Evolutionary conservation across 1,284 basidiomycete genomes (phyloP).

Genomic region (Sanghuangporus baumii): DNA sequence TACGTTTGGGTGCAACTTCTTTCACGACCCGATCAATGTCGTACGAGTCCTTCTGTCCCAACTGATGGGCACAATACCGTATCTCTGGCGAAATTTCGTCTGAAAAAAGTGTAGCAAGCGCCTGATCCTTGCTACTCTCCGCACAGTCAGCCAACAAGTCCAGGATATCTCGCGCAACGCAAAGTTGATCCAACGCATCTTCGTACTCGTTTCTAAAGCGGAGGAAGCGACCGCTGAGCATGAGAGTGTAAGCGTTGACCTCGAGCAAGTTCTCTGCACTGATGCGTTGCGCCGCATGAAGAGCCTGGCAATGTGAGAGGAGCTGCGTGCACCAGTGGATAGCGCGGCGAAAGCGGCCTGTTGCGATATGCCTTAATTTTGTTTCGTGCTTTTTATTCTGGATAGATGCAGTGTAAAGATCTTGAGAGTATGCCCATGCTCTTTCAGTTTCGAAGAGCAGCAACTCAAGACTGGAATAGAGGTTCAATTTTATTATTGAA

Average conservation of each 20-base stretch:
- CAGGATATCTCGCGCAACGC: constrained; percentile 75
- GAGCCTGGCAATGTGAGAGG: constrained; percentile 65
- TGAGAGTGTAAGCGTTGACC: constrained; percentile 59
- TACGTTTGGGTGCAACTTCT: constrained; percentile 59
- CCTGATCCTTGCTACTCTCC: constrained; percentile 83
- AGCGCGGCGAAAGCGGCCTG: constrained; percentile 79
- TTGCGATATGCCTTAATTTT: constrained; percentile 66
- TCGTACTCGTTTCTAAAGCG: constrained; percentile 71
- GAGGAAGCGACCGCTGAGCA: constrained; percentile 72
- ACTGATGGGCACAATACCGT: constrained; percentile 87
- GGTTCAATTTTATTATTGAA: neutral
- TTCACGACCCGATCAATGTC: constrained; percentile 79
- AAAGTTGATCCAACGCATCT: constrained; percentile 72
- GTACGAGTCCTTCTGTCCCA: constrained; percentile 70
- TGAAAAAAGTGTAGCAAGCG: constrained; percentile 78
- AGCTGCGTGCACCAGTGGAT: constrained; percentile 81
- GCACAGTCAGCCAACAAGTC: constrained; percentile 66
- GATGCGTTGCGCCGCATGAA: constrained; percentile 49
- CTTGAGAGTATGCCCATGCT: constrained; percentile 88
- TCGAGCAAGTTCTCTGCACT: constrained; percentile 56
- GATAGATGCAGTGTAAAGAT: constrained; percentile 55
- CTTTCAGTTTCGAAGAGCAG: constrained; percentile 87
- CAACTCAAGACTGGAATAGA: constrained; percentile 62
- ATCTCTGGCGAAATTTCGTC: constrained; percentile 91
- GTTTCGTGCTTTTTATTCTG: constrained; percentile 48